Evolutionary conservation across 164 flowering plant species (phyloP).

Genomic region (Stephania japonica): DNA sequence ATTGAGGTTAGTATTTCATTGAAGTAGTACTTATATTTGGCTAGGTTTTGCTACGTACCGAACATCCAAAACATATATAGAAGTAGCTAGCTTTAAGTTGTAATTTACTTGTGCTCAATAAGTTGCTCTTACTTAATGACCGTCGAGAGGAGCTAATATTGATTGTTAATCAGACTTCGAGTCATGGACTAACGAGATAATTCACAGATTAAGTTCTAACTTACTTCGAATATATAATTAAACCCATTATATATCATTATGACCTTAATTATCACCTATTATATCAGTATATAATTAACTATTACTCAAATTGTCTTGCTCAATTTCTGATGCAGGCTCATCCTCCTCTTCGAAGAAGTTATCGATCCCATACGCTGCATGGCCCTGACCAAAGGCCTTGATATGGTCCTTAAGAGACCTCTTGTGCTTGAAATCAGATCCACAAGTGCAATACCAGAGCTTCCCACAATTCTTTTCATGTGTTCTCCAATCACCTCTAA

Average conservation of each 20-base stretch:
- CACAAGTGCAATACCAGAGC: conserved; percentile 87
- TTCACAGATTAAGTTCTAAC: neutral
- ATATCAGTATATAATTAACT: conserved; percentile 15
- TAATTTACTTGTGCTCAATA: neutral
- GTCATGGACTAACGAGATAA: neutral
- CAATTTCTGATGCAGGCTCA: conserved; percentile 75
- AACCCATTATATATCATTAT: neutral
- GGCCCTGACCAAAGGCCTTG: conserved; percentile 75
- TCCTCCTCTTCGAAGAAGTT: conserved; percentile 57
- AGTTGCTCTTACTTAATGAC: neutral
- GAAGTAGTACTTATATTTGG: neutral
- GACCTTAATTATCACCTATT: neutral
- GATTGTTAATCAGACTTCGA: neutral
- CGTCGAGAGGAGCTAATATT: neutral
- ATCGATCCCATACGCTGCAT: conserved; percentile 63
- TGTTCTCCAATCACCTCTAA: conserved; percentile 86
- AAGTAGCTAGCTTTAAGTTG: neutral
- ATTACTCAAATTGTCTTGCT: conserved; percentile 52
- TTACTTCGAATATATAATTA: neutral
- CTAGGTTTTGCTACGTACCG: neutral
- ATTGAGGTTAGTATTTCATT: neutral
- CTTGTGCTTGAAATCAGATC: conserved; percentile 91
- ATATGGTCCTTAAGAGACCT: conserved; percentile 84
- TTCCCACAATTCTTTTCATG: conserved; percentile 96
- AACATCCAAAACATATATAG: neutral